Conservation (phyloP, 768 basidiomycete species). For the Russula lepida region DNA sequence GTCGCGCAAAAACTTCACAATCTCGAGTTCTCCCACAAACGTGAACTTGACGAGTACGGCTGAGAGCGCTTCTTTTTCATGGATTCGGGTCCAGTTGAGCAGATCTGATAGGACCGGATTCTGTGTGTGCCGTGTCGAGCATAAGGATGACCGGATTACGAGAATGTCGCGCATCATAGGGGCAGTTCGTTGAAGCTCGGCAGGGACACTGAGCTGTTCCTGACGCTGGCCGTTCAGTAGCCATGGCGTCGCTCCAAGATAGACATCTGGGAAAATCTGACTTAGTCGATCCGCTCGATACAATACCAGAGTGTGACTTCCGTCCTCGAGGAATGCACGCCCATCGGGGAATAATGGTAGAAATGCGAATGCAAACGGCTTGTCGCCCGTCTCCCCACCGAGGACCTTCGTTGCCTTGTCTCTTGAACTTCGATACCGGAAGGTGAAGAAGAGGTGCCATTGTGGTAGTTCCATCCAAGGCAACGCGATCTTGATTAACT, state of each 20-base stretch:
- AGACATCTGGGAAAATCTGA: conserved; percentile 57
- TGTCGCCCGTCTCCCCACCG: conserved; percentile 42
- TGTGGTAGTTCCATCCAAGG: conserved; percentile 57
- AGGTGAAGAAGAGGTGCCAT: conserved; percentile 93
- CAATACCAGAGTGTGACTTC: conserved; percentile 74
- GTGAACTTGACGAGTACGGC: conserved; percentile 76
- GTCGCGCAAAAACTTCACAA: conserved; percentile 84
- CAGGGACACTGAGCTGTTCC: conserved; percentile 50
- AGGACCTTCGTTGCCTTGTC: conserved; percentile 37
- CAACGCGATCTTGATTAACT: conserved; percentile 82
- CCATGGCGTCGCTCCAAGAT: conserved; percentile 63
- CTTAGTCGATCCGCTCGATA: conserved; percentile 71
- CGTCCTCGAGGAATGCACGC: conserved; percentile 79
- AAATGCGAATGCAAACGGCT: conserved; percentile 88
- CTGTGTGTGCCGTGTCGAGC: conserved; percentile 88
- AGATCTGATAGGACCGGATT: conserved; percentile 76
- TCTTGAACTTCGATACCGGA: conserved; percentile 60
- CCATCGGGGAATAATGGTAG: conserved; percentile 77
- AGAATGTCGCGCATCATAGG: conserved; percentile 70
- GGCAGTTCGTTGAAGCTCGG: conserved; percentile 56
- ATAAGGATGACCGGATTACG: conserved; percentile 79
- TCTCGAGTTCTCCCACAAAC: conserved; percentile 91
- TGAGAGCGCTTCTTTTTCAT: conserved; percentile 55
- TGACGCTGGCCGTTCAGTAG: conserved; percentile 45
- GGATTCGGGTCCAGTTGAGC: conserved; percentile 70